A percentile compares a stretch with the other conserved stretches of the same genome.
phyloP scores from a whole-genome alignment of 106 monocot species.

The Narthecium ossifragum region DNA sequence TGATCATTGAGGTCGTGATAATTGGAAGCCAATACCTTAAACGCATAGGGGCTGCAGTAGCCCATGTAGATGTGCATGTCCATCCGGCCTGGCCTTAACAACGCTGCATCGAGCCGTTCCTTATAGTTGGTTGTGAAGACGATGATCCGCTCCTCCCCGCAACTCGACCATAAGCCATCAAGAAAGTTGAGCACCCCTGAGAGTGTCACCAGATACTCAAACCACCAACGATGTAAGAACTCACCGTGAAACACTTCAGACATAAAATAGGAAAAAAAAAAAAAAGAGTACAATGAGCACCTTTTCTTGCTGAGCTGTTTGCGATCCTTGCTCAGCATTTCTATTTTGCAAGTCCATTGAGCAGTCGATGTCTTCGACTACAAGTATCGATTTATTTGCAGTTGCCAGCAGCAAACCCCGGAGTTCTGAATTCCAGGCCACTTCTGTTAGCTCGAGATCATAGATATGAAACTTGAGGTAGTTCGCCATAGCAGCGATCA shows the following conservation, averaged over 20 bases:
- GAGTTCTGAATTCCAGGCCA: neutral
- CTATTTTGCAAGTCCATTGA: neutral
- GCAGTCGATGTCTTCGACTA: constrained; percentile 9
- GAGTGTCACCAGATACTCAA: neutral
- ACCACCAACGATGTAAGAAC: neutral
- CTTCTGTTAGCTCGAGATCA: constrained; percentile 6
- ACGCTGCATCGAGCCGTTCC: constrained; percentile 29
- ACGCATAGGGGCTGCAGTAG: constrained; percentile 14
- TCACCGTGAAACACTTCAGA: neutral
- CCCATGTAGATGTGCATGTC: constrained; percentile 33
- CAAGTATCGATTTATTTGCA: constrained; percentile 1
- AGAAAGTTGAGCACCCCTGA: constrained; percentile 23
- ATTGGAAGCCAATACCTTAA: constrained; percentile 15
- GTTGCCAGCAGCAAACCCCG: neutral
- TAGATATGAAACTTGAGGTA: constrained; percentile 10
- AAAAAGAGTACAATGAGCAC: too few relatives aligned
- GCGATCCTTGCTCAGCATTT: neutral
- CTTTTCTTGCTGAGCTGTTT: neutral
- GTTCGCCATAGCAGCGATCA: constrained; percentile 8
- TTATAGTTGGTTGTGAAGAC: constrained; percentile 33
- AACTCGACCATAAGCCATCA: constrained; percentile 33
- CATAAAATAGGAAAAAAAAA: neutral
- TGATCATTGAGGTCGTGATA: constrained; percentile 14
- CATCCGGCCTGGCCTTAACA: constrained; percentile 35
- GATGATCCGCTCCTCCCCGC: constrained; percentile 28